phyloP scores from a whole-genome alignment of 306 rosid species.

The Dalbergia cochinchinensis region DNA sequence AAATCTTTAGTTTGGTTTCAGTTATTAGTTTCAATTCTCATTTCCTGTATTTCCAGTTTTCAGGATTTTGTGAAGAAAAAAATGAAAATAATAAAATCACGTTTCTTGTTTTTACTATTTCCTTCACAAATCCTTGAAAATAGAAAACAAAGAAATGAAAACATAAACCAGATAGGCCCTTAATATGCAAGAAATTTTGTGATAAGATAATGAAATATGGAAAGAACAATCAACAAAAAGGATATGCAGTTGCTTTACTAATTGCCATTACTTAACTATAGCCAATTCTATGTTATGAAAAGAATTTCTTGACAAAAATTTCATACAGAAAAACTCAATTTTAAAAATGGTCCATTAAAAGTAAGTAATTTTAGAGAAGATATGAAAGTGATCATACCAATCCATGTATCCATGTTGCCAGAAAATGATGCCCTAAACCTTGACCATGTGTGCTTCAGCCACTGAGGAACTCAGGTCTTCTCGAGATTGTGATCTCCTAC shows the following conservation, averaged over 20 bases:
- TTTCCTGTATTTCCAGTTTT: no score
- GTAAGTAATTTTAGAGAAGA: constrained; percentile 38
- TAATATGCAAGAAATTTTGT: background rate
- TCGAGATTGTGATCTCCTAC: constrained; percentile 96
- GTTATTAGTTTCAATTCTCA: no score
- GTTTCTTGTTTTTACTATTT: no score
- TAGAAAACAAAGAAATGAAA: no score
- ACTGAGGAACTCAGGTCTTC: constrained; percentile 86
- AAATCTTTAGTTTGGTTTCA: background rate
- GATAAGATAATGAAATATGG: background rate
- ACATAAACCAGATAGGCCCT: no score
- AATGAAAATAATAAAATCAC: no score
- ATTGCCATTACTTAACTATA: constrained; percentile 46
- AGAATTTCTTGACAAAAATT: constrained; percentile 46
- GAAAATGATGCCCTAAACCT: constrained; percentile 63
- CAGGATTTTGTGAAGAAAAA: no score
- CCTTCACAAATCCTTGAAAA: no score
- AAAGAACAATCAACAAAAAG: constrained; percentile 35
- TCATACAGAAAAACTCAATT: constrained; percentile 33
- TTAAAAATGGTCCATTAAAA: constrained; percentile 22
- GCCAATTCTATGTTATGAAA: constrained; percentile 47
- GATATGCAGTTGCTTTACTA: constrained; percentile 37
- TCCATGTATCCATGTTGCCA: constrained; percentile 65
- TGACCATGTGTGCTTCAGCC: constrained; percentile 78
- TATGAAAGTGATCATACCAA: constrained; percentile 55